Conservation (phyloP, 176 grass and related monocot genomes). For the Cenchrus purpureus region DNA sequence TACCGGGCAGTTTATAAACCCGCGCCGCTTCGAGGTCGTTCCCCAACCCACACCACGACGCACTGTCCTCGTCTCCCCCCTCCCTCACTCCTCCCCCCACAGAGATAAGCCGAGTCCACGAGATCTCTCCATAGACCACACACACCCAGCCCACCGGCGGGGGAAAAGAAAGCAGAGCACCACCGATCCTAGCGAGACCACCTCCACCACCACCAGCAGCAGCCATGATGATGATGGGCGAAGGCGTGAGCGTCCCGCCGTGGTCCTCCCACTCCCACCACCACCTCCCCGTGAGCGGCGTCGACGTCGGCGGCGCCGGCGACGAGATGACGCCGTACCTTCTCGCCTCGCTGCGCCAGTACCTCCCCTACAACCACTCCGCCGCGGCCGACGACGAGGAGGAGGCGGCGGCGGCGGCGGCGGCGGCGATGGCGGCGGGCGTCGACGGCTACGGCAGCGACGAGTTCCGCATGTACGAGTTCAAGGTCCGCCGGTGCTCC, state of each 20-base stretch:
- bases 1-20: slow-evolving; percentile 62
- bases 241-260: slow-evolving; percentile 59
- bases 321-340: slow-evolving; percentile 63
- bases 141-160: no score
- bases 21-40: neutral
- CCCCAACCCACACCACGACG: neutral
- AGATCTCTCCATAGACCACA: neutral
- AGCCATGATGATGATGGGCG: slow-evolving; percentile 75
- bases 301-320: slow-evolving; percentile 16
- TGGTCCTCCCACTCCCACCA: slow-evolving; percentile 47
- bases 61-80: no score
- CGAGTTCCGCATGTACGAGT: slow-evolving; percentile 99
- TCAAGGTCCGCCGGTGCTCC: slow-evolving; percentile 87
- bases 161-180: neutral
- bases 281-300: slow-evolving; percentile 50
- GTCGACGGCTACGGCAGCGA: slow-evolving; percentile 71
- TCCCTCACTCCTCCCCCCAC: neutral
- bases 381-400: neutral
- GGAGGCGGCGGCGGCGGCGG: slow-evolving; percentile 38
- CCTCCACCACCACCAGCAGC: neutral
- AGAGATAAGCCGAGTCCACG: slow-evolving; percentile 8
- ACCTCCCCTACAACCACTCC: slow-evolving; percentile 50
- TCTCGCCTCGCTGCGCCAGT: slow-evolving; percentile 53
- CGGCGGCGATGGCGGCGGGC: slow-evolving; percentile 27
- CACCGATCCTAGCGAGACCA: no score